A percentile compares a stretch with the other conserved stretches of the same genome.
Conservation (phyloP, 495 filamentous ascomycete species). For the Penicillium herquei region DNA sequence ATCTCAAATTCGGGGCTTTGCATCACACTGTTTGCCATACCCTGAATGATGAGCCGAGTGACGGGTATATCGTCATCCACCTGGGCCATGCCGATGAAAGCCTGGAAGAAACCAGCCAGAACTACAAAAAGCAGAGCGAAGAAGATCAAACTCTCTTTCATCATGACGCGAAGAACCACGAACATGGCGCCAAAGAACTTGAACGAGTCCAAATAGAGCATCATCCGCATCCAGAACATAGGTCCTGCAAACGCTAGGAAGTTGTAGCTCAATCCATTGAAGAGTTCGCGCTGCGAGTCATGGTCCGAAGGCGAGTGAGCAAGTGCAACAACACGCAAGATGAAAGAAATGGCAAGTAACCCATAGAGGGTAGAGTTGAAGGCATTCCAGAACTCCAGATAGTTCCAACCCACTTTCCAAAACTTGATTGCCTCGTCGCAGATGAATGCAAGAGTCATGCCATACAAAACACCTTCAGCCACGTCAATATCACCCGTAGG, state of each 20-base stretch:
- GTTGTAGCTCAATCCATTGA: conserved; percentile 85
- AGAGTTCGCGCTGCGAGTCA: conserved; percentile 55
- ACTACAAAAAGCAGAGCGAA: conserved; percentile 90
- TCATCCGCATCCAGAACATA: conserved; percentile 94
- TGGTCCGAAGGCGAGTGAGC: conserved; percentile 52
- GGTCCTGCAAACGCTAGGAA: conserved; percentile 88
- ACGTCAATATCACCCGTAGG: conserved; percentile 73
- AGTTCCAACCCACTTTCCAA: conserved; percentile 87
- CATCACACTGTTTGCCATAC: conserved; percentile 90
- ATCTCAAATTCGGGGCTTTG: conserved; percentile 85
- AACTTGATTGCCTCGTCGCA: conserved; percentile 83
- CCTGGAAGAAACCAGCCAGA: conserved; percentile 87
- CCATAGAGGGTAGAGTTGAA: conserved; percentile 85
- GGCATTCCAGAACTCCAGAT: conserved; percentile 92
- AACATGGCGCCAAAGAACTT: conserved; percentile 98
- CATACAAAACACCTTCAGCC: conserved; percentile 81
- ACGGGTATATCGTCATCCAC: conserved; percentile 63
- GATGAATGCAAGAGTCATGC: conserved; percentile 91
- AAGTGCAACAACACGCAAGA: conserved; percentile 74
- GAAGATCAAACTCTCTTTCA: conserved; percentile 97
- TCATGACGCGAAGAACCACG: conserved; percentile 96
- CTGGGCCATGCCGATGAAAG: conserved; percentile 90
- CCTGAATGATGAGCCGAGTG: conserved; percentile 73
- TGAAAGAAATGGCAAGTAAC: conserved; percentile 71
- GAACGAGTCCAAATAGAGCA: conserved; percentile 90